These are phyloP conservation scores for Candida odintsovae DNA, from an alignment of 805 yeast species.

Conservation along the genomic window DNA sequence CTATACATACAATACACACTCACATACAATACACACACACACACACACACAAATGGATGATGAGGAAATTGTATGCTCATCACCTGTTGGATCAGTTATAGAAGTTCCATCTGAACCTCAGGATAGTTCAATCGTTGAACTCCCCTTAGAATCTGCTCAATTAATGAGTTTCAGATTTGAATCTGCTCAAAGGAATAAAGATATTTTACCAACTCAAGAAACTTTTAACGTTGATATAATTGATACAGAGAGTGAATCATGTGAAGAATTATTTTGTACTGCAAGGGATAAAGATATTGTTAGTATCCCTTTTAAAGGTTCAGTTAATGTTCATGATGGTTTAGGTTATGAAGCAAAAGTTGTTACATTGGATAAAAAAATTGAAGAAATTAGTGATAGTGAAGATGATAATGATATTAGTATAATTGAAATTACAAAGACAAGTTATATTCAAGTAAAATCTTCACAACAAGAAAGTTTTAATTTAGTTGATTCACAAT, in stretches of 20 bases:
- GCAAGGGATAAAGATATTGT: slow-evolving; percentile 2
- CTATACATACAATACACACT: too few species aligned
- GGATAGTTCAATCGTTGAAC: background rate
- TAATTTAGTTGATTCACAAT: background rate
- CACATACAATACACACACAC: too few species aligned
- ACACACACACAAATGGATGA: too few species aligned
- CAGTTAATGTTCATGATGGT: slow-evolving; percentile 7
- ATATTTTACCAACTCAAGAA: slow-evolving; percentile 10
- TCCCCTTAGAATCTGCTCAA: slow-evolving; percentile 8
- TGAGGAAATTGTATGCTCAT: background rate
- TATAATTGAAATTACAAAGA: slow-evolving; percentile 23
- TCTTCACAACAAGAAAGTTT: background rate
- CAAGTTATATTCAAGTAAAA: background rate
- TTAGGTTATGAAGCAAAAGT: slow-evolving; percentile 8
- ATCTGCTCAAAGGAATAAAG: slow-evolving; percentile 9
- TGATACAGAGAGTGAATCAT: background rate
- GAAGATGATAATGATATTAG: slow-evolving; percentile 21
- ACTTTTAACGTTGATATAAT: slow-evolving; percentile 12
- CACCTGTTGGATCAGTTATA: slow-evolving; percentile 4
- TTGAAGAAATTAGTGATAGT: slow-evolving; percentile 14
- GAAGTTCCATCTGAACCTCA: background rate
- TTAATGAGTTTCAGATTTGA: slow-evolving; percentile 21
- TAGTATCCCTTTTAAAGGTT: slow-evolving; percentile 5
- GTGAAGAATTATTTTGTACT: background rate
- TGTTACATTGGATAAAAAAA: slow-evolving; percentile 8